Evolutionary conservation across 352 stramenopile species (phyloP).

Genomic region (Phytopythium cucurbitacearum): DNA sequence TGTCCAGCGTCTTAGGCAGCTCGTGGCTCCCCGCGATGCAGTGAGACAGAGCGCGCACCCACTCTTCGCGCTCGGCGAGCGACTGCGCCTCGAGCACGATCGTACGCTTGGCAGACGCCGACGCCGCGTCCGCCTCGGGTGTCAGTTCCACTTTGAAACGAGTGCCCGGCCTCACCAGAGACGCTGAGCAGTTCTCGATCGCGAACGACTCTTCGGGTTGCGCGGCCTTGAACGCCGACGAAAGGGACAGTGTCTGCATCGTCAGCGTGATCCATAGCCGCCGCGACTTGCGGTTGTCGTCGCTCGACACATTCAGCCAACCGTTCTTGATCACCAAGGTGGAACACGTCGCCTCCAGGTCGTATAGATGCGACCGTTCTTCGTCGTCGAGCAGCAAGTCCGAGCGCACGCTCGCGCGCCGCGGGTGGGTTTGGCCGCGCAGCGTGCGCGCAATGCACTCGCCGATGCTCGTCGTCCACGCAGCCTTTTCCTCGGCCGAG

Average conservation of each 20-base stretch:
- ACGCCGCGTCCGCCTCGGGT: slow-evolving; percentile 15
- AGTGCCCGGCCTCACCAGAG: slow-evolving; percentile 41
- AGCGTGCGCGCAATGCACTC: slow-evolving; percentile 61
- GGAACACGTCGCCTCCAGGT: slow-evolving; percentile 35
- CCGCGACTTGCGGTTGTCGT: slow-evolving; percentile 27
- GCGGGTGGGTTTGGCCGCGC: slow-evolving; percentile 36
- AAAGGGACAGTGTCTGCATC: slow-evolving; percentile 63
- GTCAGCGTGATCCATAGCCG: slow-evolving; percentile 79
- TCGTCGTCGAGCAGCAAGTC: slow-evolving; percentile 65
- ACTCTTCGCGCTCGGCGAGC: slow-evolving; percentile 66
- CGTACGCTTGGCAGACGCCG: slow-evolving; percentile 6
- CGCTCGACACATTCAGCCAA: slow-evolving; percentile 68
- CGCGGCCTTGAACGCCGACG: slow-evolving; percentile 55
- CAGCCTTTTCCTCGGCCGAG: slow-evolving; percentile 53
- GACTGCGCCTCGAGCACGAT: slow-evolving; percentile 71
- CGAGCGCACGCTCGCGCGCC: slow-evolving; percentile 53
- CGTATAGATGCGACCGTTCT: slow-evolving; percentile 32
- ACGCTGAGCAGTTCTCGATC: slow-evolving; percentile 54
- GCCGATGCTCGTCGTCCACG: slow-evolving; percentile 61
- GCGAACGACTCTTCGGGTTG: slow-evolving; percentile 64
- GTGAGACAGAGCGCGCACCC: slow-evolving; percentile 72
- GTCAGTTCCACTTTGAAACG: slow-evolving; percentile 55
- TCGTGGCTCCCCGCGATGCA: slow-evolving; percentile 60
- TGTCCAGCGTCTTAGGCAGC: slow-evolving; percentile 33
- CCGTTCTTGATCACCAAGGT: slow-evolving; percentile 85